Base-by-base conservation (phyloP, 176 grass and related monocot species). In the Calamus simplicifolius region DNA sequence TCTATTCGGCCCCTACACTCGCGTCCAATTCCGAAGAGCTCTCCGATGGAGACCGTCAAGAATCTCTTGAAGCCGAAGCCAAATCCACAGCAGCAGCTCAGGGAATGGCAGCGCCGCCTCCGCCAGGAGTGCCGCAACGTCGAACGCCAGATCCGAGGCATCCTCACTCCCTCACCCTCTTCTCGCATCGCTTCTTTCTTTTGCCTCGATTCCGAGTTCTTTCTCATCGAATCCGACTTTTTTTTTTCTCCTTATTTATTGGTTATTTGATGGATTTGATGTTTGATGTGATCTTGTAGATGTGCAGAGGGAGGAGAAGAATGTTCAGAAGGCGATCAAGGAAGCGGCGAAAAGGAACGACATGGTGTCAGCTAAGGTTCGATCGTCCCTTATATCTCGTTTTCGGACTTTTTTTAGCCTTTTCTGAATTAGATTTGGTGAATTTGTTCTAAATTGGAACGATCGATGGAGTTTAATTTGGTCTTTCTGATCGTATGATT, bases 91-190 rank as follows among this genome's bases (percentile, higher is more conserved):
- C 70, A 90, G 83, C 86, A 87, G 74, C 80, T 86, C 30, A 80
- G 91, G 25, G 86, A 95, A 50, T 90, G 91, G 91, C 91, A 95
- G 82, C 86, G 86, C 59, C 83, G 83, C 74, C 91, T 95, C 73
- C 83, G 91, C 30, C 79, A 84, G 63, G 86, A 95, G 80, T 62
- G 86, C 64, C 90, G 83, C 58, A 79, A 70, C 60, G 63, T 90
- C 68, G 91, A 95, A 18, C 86, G 91, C 74, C 86, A 95, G 91
- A 95, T 95, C 68, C 80, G 83, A 81, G 91, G 91, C 79, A 16
- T 4, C 1, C 4, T 12, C 13, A 19, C 43, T 29, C 49, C 7
- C 61, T 0, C 17, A 48, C 25, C 1, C 28, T 5, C 19, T 48
- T 50, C 8, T 58, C 29, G 27, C 19, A 16, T 16, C 3, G n/a